Conservation (phyloP, 2,329 filamentous ascomycete genomes). For the Epicoccum nigrum region DNA sequence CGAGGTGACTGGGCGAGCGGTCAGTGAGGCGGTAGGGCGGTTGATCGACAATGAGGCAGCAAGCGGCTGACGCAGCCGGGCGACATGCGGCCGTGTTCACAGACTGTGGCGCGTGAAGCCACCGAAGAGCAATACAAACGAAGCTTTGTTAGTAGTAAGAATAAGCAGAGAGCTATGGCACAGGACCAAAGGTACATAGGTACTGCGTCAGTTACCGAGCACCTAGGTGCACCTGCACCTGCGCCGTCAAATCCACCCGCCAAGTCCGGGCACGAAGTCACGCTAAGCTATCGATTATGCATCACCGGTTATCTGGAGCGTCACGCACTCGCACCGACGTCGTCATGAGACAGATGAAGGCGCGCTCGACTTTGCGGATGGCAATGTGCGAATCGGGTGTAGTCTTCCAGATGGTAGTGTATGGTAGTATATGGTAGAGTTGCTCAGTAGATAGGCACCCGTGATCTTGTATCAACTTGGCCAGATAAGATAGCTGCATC, state of each 20-base stretch:
- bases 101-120: constrained; percentile 11
- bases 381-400: neutral
- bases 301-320: constrained; percentile 16
- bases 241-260: constrained; percentile 6
- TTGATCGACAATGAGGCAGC: constrained; percentile 32
- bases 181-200: neutral
- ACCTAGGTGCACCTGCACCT: too few species aligned
- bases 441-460: too few species aligned
- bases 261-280: neutral
- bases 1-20: constrained; percentile 34
- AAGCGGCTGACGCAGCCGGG: constrained; percentile 40
- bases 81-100: constrained; percentile 34
- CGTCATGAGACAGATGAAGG: constrained; percentile 6
- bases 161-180: constrained; percentile 13
- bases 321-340: constrained; percentile 2
- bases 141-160: constrained; percentile 2
- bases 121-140: neutral
- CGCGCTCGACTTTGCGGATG: neutral
- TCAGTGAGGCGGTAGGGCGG: constrained; percentile 37
- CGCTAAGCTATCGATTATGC: constrained; percentile 27
- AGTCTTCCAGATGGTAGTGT: neutral
- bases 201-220: constrained; percentile 9
- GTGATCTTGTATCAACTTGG: too few species aligned
- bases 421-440: too few species aligned
- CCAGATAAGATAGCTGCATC: too few species aligned